Base-by-base conservation (phyloP, 169 alveolate genomes). In the Theileria annulata region DNA sequence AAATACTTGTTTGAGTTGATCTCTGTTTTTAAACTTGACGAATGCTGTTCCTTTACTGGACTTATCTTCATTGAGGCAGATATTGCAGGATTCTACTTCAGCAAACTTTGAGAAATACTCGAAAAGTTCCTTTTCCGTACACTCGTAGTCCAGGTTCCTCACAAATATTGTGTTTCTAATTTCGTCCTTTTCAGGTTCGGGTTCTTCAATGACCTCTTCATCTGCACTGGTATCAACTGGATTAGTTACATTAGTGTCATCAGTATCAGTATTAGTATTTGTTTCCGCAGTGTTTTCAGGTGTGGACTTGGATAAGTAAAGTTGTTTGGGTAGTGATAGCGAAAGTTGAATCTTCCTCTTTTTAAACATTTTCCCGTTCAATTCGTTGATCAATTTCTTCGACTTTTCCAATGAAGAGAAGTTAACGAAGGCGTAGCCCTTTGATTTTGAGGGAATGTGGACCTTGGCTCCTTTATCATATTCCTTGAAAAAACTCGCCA, bases 401-500 rank as follows among this genome's bases (percentile, higher is more conserved):
- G 90, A 75, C 68, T 56, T 64, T 37, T 62, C 71, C 54, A 64
- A 4, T 9, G 69, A 69, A 19, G 90, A 51, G 68, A 84, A 84
- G 42, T 68, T 85, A 15, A 84, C 82, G 33, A 84, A 84, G 4
- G 90, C 90, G 74, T 71, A 84, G 10, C 90, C 90, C 51, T 76
- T 83, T 15, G 63, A 63, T 2, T 60, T 59, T 35, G 35, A 10
- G 3, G 90, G 86, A 31, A 78, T 15, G 58, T 84, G 81, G 3
- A 84, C 79, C 60, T 49, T 84, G 1, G 84, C 86, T 17, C 62
- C 48, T 68, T 63, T 63, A 48, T 84, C 90, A 23, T 69, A 71
- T 6, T 51, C 25, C 35, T 37, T 66, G 17, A 73, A 76, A 12
- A 69, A 31, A 10, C 49, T 19, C 59, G 49, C 70, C 13, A 84